A percentile compares a stretch with the other conserved stretches of the same genome.
Conservation (phyloP, 208 protist species). For the Herpetomonas samuelpessoai region DNA sequence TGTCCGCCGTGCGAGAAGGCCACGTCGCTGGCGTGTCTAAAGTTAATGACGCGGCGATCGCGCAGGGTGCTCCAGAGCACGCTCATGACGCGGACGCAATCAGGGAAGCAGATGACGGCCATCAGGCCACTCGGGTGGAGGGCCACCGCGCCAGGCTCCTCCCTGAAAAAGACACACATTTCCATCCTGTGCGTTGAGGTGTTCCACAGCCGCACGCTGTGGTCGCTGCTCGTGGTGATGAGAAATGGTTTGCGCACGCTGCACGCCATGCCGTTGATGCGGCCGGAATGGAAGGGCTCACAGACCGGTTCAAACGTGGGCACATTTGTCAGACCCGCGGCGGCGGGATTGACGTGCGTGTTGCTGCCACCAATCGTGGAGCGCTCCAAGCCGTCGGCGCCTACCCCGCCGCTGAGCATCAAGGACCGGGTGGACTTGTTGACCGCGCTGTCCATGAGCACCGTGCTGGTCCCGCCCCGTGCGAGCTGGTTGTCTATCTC, state of each 20-base stretch:
- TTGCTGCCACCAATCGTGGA: not conserved
- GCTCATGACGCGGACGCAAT: conserved; percentile 94
- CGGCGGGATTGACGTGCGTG: not conserved
- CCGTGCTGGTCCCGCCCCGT: not conserved
- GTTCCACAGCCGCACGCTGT: conserved; percentile 95
- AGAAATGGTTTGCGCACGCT: conserved; percentile 94
- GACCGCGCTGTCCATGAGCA: not conserved
- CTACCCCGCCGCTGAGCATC: not conserved
- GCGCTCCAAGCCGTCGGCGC: not conserved
- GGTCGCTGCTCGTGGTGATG: conserved; percentile 89
- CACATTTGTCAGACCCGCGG: conserved; percentile 15
- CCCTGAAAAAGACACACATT: conserved; percentile 83
- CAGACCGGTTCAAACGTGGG: conserved; percentile 68
- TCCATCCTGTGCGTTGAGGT: conserved; percentile 88
- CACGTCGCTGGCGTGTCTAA: conserved; percentile 86
- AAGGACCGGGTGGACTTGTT: not conserved
- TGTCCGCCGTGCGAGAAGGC: conserved; percentile 93
- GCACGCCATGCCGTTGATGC: conserved; percentile 90
- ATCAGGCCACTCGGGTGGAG: conserved; percentile 94
- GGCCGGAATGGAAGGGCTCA: conserved; percentile 77
- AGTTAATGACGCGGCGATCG: conserved; percentile 83
- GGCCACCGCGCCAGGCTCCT: conserved; percentile 85
- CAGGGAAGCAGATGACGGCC: conserved; percentile 93
- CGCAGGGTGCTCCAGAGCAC: conserved; percentile 92
- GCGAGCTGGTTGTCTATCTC: not conserved